These are phyloP conservation scores for Sclerotinia spermophila DNA, from an alignment of 2,329 filamentous ascomycete genomes.

Conservation along the genomic window DNA sequence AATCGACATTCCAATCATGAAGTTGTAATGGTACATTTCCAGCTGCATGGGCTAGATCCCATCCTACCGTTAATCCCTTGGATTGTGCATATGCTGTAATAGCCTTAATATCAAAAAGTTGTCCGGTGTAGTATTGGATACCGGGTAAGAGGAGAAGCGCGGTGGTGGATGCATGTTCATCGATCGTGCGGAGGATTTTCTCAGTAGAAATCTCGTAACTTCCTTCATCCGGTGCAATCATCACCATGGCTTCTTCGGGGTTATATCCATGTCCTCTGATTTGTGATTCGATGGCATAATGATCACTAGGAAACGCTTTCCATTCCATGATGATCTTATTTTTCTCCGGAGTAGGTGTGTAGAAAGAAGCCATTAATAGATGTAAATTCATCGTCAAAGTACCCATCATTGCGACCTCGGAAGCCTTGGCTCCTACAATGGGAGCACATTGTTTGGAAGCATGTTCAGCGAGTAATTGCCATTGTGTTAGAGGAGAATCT, in stretches of 20 bases:
- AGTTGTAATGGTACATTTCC: conserved; percentile 77
- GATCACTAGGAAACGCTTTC: conserved; percentile 85
- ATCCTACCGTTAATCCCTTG: conserved; percentile 71
- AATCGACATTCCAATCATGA: conserved; percentile 89
- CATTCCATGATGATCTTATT: conserved; percentile 70
- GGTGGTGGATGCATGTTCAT: conserved; percentile 66
- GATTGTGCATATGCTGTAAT: conserved; percentile 76
- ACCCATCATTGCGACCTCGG: conserved; percentile 84
- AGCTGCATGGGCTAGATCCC: conserved; percentile 84
- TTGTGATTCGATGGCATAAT: conserved; percentile 41
- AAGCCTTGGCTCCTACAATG: conserved; percentile 68
- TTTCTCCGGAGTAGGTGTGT: conserved; percentile 54
- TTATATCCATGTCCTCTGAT: conserved; percentile 37
- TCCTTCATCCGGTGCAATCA: conserved; percentile 61
- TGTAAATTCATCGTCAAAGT: conserved; percentile 72
- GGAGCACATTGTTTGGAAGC: conserved; percentile 66
- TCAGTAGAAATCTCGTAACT: conserved; percentile 64
- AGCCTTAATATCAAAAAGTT: conserved; percentile 75
- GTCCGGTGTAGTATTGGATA: conserved; percentile 89
- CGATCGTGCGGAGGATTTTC: conserved; percentile 68
- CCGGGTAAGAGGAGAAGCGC: conserved; percentile 79
- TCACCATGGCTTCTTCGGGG: conserved; percentile 65
- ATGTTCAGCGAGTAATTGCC: conserved; percentile 75
- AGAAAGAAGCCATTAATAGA: conserved; percentile 67
- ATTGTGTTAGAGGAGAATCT: conserved; percentile 65